phyloP scores from a whole-genome alignment of 331 rosid species.

The Pyrus hybrid region DNA sequence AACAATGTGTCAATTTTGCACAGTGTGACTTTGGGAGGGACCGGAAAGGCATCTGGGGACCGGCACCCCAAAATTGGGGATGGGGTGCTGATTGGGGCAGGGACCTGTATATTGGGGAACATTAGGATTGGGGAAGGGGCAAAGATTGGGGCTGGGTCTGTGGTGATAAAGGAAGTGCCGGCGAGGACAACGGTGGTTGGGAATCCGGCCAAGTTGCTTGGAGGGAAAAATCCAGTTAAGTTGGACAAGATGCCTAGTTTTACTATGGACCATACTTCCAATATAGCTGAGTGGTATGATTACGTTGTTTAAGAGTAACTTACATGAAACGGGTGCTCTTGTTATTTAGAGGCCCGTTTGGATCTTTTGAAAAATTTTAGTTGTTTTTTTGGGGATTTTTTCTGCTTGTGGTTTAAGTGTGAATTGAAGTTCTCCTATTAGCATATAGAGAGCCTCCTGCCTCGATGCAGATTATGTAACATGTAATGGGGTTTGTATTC shows the following conservation, averaged over 20 bases:
- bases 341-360: background rate
- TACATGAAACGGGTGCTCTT: background rate
- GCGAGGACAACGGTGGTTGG: conserved; percentile 68
- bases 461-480: background rate
- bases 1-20: conserved; percentile 78
- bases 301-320: conserved; percentile 40
- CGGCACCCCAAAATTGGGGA: conserved; percentile 89
- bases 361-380: background rate
- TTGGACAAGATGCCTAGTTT: conserved; percentile 65
- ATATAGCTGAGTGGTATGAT: conserved; percentile 67
- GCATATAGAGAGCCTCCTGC: conserved; percentile 20
- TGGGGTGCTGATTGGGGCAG: conserved; percentile 88
- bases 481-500: background rate
- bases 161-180: conserved; percentile 67
- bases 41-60: conserved; percentile 71
- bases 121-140: conserved; percentile 69
- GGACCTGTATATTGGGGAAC: conserved; percentile 73
- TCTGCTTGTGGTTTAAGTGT: conserved; percentile 38
- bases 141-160: conserved; percentile 82
- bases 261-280: conserved; percentile 74
- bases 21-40: conserved; percentile 64
- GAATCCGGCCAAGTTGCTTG: conserved; percentile 74
- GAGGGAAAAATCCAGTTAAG: conserved; percentile 71
- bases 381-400: background rate
- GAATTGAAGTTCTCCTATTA: conserved; percentile 54